These are phyloP conservation scores for Fusarium irregulare DNA, from an alignment of 2,329 filamentous ascomycete genomes.

Conservation along the genomic window DNA sequence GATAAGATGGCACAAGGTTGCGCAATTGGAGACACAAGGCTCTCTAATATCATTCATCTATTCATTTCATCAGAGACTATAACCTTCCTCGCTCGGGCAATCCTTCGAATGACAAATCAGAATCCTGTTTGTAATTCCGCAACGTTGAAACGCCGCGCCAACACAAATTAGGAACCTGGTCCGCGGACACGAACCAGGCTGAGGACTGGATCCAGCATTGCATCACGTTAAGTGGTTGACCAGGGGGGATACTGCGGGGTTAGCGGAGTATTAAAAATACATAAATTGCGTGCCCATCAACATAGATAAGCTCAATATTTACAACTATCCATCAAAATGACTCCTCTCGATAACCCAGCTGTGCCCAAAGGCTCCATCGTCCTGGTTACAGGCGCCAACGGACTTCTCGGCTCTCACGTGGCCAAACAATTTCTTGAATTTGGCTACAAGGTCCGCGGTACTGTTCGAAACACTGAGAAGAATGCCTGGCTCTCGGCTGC, in stretches of 20 bases:
- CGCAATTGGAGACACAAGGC: neutral
- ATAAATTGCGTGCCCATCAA: neutral
- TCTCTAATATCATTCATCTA: neutral
- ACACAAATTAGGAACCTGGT: neutral
- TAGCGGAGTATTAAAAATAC: neutral
- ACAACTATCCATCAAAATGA: conserved; percentile 1
- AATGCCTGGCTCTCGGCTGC: conserved; percentile 47
- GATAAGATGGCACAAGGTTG: too few species aligned
- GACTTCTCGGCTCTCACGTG: conserved; percentile 55
- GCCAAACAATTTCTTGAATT: conserved; percentile 52
- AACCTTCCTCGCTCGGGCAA: fast-evolving
- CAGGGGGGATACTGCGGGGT: neutral
- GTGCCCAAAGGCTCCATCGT: conserved; percentile 48
- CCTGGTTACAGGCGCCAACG: conserved; percentile 57
- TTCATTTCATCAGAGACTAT: too few species aligned
- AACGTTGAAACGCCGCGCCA: neutral
- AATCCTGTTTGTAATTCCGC: neutral
- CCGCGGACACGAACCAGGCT: neutral
- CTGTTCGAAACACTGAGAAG: conserved; percentile 52
- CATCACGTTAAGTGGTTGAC: neutral
- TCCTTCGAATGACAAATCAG: neutral
- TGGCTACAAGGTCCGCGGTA: conserved; percentile 59
- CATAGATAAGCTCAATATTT: neutral
- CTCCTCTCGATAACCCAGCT: conserved; percentile 32
- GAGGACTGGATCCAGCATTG: neutral